phyloP scores from a whole-genome alignment of 2,329 filamentous ascomycete species.

The Anthostomella pinea region DNA sequence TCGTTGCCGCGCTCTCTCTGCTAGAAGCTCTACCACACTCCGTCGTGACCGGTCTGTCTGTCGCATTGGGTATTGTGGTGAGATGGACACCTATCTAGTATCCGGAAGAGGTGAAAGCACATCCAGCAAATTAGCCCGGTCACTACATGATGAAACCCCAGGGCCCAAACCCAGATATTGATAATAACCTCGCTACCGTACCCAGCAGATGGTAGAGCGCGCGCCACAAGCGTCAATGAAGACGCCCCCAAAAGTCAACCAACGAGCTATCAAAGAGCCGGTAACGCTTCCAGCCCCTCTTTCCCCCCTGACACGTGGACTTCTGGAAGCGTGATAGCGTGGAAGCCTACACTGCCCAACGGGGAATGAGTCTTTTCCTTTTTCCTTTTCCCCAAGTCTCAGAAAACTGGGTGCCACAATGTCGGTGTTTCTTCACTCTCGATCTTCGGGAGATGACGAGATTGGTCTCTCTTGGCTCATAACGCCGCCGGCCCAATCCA shows the following conservation, averaged over 20 bases:
- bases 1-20: neutral
- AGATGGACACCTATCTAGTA: slow-evolving; percentile 9
- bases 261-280: neutral
- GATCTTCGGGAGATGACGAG: slow-evolving; percentile 33
- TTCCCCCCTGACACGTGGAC: slow-evolving; percentile 27
- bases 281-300: no score
- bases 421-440: slow-evolving; percentile 29
- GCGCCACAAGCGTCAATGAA: no score
- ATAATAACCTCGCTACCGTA: slow-evolving; percentile 15
- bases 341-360: slow-evolving; percentile 19
- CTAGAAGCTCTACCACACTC: no score
- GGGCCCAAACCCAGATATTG: slow-evolving; percentile 12
- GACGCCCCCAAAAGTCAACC: neutral
- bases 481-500: neutral
- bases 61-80: no score
- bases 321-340: slow-evolving; percentile 23
- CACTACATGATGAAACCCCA: slow-evolving; percentile 19
- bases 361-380: slow-evolving; percentile 20
- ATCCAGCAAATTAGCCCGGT: slow-evolving; percentile 16
- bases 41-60: no score
- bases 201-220: no score
- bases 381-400: slow-evolving; percentile 18
- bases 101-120: slow-evolving; percentile 8
- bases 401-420: slow-evolving; percentile 27
- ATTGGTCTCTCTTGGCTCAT: slow-evolving; percentile 23